Conservation (phyloP, 2,329 filamentous ascomycete genomes). For the Cercospora beticola region DNA sequence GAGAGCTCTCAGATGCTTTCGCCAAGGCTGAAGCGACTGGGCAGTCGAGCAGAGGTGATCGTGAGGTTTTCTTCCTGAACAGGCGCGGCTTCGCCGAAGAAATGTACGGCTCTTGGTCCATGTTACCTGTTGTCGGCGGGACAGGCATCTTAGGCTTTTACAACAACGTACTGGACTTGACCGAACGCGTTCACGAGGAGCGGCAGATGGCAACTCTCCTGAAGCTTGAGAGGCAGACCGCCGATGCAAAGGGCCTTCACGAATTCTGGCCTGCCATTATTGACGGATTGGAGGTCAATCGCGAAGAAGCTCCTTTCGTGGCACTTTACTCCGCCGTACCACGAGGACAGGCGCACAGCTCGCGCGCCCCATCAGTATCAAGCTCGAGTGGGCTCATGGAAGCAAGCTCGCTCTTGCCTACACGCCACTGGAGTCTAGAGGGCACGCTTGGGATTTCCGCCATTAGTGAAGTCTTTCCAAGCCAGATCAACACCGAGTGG, state of each 20-base stretch:
- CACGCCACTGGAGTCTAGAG: constrained; percentile 14
- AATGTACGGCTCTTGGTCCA: constrained; percentile 21
- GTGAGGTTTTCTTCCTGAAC: constrained; percentile 15
- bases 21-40: constrained; percentile 21
- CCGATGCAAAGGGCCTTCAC: constrained; percentile 15
- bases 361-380: constrained; percentile 9
- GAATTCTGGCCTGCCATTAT: constrained; percentile 24
- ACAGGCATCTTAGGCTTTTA: constrained; percentile 18
- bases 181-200: constrained; percentile 21
- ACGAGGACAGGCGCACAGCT: not conserved
- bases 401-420: not conserved
- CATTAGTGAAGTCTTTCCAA: constrained; percentile 2
- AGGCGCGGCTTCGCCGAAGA: constrained; percentile 22
- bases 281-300: constrained; percentile 18
- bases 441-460: constrained; percentile 7
- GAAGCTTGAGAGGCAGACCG: constrained; percentile 16
- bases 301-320: constrained; percentile 26
- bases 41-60: constrained; percentile 10
- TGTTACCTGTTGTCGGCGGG: constrained; percentile 18
- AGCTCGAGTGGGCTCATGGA: constrained; percentile 2
- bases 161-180: constrained; percentile 21
- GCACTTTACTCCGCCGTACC: constrained; percentile 19
- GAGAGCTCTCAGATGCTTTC: constrained; percentile 14
- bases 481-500: constrained; percentile 15
- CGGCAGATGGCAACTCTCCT: constrained; percentile 25